phyloP scores from a whole-genome alignment of 73 alveolate genomes.

The Paramecium tetraurelia region DNA sequence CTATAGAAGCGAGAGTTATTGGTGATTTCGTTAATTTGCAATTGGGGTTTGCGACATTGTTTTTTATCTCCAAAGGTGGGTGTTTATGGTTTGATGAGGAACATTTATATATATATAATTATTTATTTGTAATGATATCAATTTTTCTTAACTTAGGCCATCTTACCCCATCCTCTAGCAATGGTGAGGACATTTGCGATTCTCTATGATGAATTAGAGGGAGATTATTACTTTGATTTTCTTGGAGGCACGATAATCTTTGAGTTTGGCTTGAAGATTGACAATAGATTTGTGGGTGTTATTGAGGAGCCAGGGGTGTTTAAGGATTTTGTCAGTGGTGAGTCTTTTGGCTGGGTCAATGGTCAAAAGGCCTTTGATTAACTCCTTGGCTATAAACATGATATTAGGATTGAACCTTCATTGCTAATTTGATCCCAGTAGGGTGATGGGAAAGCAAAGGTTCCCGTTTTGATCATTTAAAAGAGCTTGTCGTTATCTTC shows the following conservation, averaged over 20 bases:
- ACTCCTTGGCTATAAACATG: slow-evolving; percentile 73
- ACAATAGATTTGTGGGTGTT: slow-evolving; percentile 87
- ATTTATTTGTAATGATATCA: not conserved
- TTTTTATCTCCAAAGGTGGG: not conserved
- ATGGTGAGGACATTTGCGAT: not conserved
- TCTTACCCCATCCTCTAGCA: slow-evolving; percentile 20
- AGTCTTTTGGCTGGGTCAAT: slow-evolving; percentile 81
- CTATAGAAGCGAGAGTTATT: not conserved
- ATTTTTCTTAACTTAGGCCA: slow-evolving; percentile 11
- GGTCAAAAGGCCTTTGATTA: slow-evolving; percentile 71
- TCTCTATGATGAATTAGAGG: not conserved
- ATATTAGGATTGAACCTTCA: slow-evolving; percentile 36
- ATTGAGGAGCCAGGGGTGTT: slow-evolving; percentile 84
- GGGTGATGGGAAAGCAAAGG: slow-evolving; percentile 56
- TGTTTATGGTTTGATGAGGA: not conserved
- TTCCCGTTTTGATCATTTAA: slow-evolving; percentile 21
- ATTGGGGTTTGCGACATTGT: not conserved
- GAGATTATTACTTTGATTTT: slow-evolving; percentile 17
- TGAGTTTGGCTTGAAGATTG: slow-evolving; percentile 71
- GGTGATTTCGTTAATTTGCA: not conserved
- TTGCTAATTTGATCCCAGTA: slow-evolving; percentile 56
- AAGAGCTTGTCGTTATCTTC: slow-evolving; percentile 67
- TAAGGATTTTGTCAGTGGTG: slow-evolving; percentile 65
- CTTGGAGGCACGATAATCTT: slow-evolving; percentile 73
- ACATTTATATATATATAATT: not conserved